These are phyloP conservation scores for Tephrocybe sp. DNA, from an alignment of 768 basidiomycete genomes.

Conservation along the genomic window DNA sequence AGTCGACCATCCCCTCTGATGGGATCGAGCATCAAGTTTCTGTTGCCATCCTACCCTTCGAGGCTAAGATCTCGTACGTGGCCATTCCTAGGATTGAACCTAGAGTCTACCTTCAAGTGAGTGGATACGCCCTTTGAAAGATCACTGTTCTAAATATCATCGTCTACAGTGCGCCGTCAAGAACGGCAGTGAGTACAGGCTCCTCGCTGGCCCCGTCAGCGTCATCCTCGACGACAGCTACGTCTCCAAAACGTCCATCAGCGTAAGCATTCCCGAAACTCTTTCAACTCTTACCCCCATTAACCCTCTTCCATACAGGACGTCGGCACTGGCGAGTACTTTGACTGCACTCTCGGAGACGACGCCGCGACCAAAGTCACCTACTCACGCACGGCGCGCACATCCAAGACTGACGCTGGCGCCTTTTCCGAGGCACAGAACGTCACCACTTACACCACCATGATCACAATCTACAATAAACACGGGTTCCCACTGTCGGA, in stretches of 20 bases:
- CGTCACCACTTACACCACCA: conserved; percentile 45
- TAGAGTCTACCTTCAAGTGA: conserved; percentile 50
- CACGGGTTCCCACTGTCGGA: conserved; percentile 44
- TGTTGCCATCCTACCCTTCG: conserved; percentile 48
- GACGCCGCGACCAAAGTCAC: conserved; percentile 43
- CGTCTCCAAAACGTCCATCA: conserved; percentile 53
- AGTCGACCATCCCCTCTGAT: conserved; percentile 53
- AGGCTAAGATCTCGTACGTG: conserved; percentile 45
- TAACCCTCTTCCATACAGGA: conserved; percentile 29
- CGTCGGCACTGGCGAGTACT: conserved; percentile 48
- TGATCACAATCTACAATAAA: conserved; percentile 46
- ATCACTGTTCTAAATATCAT: background rate
- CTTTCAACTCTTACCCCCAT: background rate
- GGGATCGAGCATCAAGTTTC: conserved; percentile 54
- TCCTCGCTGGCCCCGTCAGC: conserved; percentile 53
- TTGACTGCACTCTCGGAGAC: conserved; percentile 55
- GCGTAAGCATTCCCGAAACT: conserved; percentile 24
- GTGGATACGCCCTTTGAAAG: conserved; percentile 8
- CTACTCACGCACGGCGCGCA: conserved; percentile 42
- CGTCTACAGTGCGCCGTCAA: conserved; percentile 43
- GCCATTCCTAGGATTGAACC: conserved; percentile 50
- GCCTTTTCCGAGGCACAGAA: conserved; percentile 44
- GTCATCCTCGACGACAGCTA: conserved; percentile 59
- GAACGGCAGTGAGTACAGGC: conserved; percentile 57
- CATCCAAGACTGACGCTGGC: conserved; percentile 35